Conservation (phyloP, 2,329 filamentous ascomycete species). For the Cadophora luteo-olivacea region DNA sequence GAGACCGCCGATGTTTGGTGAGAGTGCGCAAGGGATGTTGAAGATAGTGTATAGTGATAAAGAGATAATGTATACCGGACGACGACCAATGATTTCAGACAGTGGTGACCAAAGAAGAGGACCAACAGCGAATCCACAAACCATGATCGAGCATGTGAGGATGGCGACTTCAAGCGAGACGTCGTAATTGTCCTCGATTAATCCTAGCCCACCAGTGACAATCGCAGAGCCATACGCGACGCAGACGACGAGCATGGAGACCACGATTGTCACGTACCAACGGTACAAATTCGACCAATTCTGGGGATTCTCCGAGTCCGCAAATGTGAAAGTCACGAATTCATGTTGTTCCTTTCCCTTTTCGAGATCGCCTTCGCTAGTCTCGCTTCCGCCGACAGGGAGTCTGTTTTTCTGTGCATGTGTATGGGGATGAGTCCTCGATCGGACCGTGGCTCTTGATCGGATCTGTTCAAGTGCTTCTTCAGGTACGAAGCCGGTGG, state of each 20-base stretch:
- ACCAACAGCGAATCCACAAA: conserved; percentile 63
- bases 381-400: neutral
- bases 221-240: conserved; percentile 14
- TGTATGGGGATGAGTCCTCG: neutral
- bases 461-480: conserved; percentile 15
- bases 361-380: neutral
- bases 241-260: conserved; percentile 9
- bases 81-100: conserved; percentile 41
- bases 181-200: conserved; percentile 19
- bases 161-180: conserved; percentile 18
- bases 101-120: conserved; percentile 62
- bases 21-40: conserved; percentile 59
- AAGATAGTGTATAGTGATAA: conserved; percentile 46
- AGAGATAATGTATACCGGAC: neutral
- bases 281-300: conserved; percentile 10
- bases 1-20: conserved; percentile 47
- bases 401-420: neutral
- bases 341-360: conserved; percentile 13
- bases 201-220: conserved; percentile 8
- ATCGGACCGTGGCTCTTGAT: conserved; percentile 6
- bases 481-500: conserved; percentile 16
- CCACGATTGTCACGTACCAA: conserved; percentile 19
- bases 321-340: conserved; percentile 19
- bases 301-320: conserved; percentile 15
- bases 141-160: conserved; percentile 46